Percentiles rank a stretch among this genome's conserved stretches.
These are phyloP conservation scores for Pichia heedii DNA, from an alignment of 805 yeast species.

Conservation along the genomic window DNA sequence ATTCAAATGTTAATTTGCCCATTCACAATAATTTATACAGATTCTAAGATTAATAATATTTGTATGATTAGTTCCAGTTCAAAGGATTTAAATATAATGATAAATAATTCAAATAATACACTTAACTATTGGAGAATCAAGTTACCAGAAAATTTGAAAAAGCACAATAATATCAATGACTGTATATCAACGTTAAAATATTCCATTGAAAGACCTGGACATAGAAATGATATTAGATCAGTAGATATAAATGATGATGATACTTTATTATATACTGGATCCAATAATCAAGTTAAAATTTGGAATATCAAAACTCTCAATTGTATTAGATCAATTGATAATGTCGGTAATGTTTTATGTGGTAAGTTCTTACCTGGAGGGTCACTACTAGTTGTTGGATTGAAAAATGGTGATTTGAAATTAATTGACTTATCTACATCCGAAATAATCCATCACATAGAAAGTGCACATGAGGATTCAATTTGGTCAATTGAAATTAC, in stretches of 20 bases:
- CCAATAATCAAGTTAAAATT: constrained; percentile 80
- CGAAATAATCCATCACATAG: constrained; percentile 56
- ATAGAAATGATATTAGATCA: constrained; percentile 81
- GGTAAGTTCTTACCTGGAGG: constrained; percentile 88
- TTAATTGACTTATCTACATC: constrained; percentile 83
- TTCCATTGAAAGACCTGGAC: constrained; percentile 71
- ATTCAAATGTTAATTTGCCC: constrained; percentile 58
- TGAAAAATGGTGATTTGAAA: constrained; percentile 77
- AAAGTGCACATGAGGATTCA: constrained; percentile 65
- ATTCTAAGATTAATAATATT: constrained; percentile 53
- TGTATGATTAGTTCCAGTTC: constrained; percentile 50
- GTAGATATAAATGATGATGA: constrained; percentile 76
- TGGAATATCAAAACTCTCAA: constrained; percentile 73
- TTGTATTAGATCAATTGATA: constrained; percentile 77
- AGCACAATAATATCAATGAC: constrained; percentile 32
- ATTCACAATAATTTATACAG: constrained; percentile 56
- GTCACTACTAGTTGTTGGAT: constrained; percentile 75
- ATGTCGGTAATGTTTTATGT: constrained; percentile 76
- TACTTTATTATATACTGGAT: constrained; percentile 76
- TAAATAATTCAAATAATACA: constrained; percentile 64
- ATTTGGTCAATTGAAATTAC: constrained; percentile 88
- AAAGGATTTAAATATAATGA: constrained; percentile 47
- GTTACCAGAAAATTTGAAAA: constrained; percentile 48
- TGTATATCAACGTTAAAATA: constrained; percentile 38
- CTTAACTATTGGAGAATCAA: constrained; percentile 57